A percentile compares a stretch with the other conserved stretches of the same genome.
These are phyloP conservation scores for Colletotrichum plurivorum DNA, from an alignment of 2,329 filamentous ascomycete species.

Conservation along the genomic window DNA sequence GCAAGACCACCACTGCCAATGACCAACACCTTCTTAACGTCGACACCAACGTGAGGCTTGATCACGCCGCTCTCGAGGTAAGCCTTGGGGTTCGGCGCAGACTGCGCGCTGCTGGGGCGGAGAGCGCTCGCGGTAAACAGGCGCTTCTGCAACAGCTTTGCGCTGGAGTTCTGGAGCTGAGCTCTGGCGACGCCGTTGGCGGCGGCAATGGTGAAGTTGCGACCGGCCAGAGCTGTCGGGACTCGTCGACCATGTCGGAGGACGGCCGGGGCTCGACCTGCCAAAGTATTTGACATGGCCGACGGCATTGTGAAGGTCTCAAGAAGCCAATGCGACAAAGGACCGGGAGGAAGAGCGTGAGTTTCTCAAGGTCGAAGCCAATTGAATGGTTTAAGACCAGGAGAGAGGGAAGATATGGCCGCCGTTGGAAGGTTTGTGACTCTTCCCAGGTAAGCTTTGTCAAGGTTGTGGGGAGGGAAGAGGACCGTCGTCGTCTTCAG, in stretches of 20 bases:
- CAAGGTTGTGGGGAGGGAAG: slow-evolving; percentile 31
- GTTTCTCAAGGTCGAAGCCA: slow-evolving; percentile 39
- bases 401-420: slow-evolving; percentile 34
- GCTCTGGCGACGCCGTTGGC: slow-evolving; percentile 51
- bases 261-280: slow-evolving; percentile 70
- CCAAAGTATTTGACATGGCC: slow-evolving; percentile 59
- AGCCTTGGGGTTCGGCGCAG: slow-evolving; percentile 85
- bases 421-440: slow-evolving; percentile 39
- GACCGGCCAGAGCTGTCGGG: slow-evolving; percentile 59
- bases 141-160: slow-evolving; percentile 58
- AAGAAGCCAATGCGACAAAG: slow-evolving; percentile 25
- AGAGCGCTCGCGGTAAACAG: slow-evolving; percentile 63
- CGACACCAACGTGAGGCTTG: slow-evolving; percentile 82
- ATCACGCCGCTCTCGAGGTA: slow-evolving; percentile 92
- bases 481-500: slow-evolving; percentile 23
- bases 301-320: slow-evolving; percentile 52
- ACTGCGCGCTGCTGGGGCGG: slow-evolving; percentile 66
- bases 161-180: slow-evolving; percentile 50
- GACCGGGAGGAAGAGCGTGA: slow-evolving; percentile 20
- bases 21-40: slow-evolving; percentile 97
- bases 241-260: slow-evolving; percentile 69
- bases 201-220: slow-evolving; percentile 58
- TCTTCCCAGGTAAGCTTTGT: slow-evolving; percentile 35
- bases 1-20: slow-evolving; percentile 96
- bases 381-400: slow-evolving; percentile 41